A percentile compares a stretch with the other conserved stretches of the same genome.
Conservation (phyloP, 2,329 filamentous ascomycete species). For the Ophiostoma novo-ulmi region DNA sequence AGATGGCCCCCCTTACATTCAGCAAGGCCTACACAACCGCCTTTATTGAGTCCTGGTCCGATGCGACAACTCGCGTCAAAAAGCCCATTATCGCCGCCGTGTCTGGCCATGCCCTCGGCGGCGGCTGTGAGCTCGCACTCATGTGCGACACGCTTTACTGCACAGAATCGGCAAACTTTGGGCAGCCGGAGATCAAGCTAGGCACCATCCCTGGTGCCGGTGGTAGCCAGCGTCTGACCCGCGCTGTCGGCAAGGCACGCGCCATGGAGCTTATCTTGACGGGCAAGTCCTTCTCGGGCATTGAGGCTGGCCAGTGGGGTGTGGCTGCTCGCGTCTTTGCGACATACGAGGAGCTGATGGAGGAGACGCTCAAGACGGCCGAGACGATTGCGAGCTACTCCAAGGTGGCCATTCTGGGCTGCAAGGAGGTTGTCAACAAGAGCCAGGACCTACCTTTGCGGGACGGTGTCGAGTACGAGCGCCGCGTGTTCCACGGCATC, state of each 20-base stretch:
- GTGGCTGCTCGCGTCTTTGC: slow-evolving; percentile 78
- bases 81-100: slow-evolving; percentile 94
- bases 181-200: slow-evolving; percentile 94
- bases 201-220: slow-evolving; percentile 89
- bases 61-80: slow-evolving; percentile 75
- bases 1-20: slow-evolving; percentile 93
- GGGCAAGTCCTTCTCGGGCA: slow-evolving; percentile 75
- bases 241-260: slow-evolving; percentile 74
- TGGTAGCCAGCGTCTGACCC: slow-evolving; percentile 81
- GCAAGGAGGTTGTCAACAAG: slow-evolving; percentile 99
- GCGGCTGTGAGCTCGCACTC: slow-evolving; percentile 92
- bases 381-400: slow-evolving; percentile 86
- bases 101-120: slow-evolving; percentile 88
- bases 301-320: slow-evolving; percentile 84
- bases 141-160: slow-evolving; percentile 94
- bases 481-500: slow-evolving; percentile 83
- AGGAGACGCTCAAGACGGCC: slow-evolving; percentile 74
- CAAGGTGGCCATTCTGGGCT: slow-evolving; percentile 78
- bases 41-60: slow-evolving; percentile 94
- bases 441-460: slow-evolving; percentile 83
- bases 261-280: slow-evolving; percentile 92
- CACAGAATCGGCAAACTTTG: slow-evolving; percentile 79
- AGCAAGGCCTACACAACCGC: slow-evolving; percentile 78
- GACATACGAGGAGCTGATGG: slow-evolving; percentile 74
- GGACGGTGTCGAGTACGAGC: slow-evolving; percentile 92